phyloP scores from a whole-genome alignment of 257 asterid species.

The Solanum pimpinellifolium region DNA sequence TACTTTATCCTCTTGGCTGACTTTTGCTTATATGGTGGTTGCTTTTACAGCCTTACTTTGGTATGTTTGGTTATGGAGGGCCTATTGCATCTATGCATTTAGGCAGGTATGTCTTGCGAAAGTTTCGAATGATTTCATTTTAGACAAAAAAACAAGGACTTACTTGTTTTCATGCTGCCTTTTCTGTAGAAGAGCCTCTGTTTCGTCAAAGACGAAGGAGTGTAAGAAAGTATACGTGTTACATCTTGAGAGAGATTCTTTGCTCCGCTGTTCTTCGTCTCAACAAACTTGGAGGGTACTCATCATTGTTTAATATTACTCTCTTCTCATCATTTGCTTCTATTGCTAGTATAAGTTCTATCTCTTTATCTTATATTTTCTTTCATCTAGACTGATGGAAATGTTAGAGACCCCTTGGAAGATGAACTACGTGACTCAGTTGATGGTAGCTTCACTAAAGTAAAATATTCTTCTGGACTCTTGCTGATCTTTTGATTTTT shows the following conservation, averaged over 20 bases:
- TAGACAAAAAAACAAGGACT: neutral
- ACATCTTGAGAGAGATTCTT: conserved; percentile 55
- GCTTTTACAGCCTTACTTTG: conserved; percentile 65
- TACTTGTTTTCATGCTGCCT: neutral
- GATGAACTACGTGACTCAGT: conserved; percentile 25
- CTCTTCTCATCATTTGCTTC: neutral
- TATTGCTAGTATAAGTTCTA: neutral
- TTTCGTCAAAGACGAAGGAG: conserved; percentile 54
- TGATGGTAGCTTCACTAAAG: conserved; percentile 68
- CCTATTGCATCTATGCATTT: conserved; percentile 65
- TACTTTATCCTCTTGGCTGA: neutral
- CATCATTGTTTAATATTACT: neutral
- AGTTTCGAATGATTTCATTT: neutral
- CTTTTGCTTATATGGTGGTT: neutral
- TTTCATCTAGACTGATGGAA: conserved; percentile 46
- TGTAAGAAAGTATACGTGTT: conserved; percentile 42
- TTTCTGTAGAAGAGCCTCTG: conserved; percentile 31
- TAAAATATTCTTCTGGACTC: neutral
- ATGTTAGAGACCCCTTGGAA: conserved; percentile 41
- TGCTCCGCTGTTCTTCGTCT: conserved; percentile 29
- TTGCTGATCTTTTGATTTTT: neutral
- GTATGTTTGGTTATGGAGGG: conserved; percentile 86
- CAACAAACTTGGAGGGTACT: conserved; percentile 59
- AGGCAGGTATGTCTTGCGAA: conserved; percentile 45
- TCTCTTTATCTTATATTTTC: neutral